Evolutionary conservation across 768 basidiomycete genomes (phyloP), one percentile per base, ranked within the genome.

Genomic region (Hygrocybe punicea): DNA sequence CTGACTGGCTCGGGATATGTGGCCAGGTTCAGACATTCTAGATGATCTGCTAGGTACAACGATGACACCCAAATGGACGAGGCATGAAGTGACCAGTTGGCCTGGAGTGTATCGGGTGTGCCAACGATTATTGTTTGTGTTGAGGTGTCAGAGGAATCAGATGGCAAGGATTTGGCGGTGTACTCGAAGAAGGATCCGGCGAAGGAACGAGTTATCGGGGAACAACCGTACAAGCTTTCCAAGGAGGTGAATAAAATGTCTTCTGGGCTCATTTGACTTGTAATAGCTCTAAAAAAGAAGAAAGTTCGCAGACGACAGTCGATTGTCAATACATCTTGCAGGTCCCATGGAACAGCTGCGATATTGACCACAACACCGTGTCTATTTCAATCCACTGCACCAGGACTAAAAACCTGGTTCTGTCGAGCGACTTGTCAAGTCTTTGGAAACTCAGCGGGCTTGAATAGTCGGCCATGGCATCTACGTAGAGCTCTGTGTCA

Each of bases 71-170:
- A 92, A 64, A 91, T 82, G 14, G 86, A 86, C 21, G 86, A 84
- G 1, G 89, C 90, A 57, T 92, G 89, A 2, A 91, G 69, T 1
- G 81, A 76, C 89, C 89, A 91, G 63, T 91, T 89, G 16, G 77
- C 74, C 19, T 85, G 73, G 10, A 79, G 72, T 10, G 88, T 85
- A 64, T 90, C 85, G 10, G 89, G 88, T 2, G 50, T 53, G 57
- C 33, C 58, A 29, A 33, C 37, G 36, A 60, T 50, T 34, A 57
- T 62, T 45, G 64, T 63, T 42, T 58, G 21, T 58, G 49, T 45
- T 25, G 29, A 29, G 29, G 29, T 29, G 4, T 29, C 29, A 8
- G 29, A 29, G 8, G 29, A 29, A 29, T 29, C 29, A 29, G 29
- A 29, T 29, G 29, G 8, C 8, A 29, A 29, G 29, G 57, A 60